phyloP scores from a whole-genome alignment of 2,329 filamentous ascomycete genomes.

The Colletotrichum sp. region DNA sequence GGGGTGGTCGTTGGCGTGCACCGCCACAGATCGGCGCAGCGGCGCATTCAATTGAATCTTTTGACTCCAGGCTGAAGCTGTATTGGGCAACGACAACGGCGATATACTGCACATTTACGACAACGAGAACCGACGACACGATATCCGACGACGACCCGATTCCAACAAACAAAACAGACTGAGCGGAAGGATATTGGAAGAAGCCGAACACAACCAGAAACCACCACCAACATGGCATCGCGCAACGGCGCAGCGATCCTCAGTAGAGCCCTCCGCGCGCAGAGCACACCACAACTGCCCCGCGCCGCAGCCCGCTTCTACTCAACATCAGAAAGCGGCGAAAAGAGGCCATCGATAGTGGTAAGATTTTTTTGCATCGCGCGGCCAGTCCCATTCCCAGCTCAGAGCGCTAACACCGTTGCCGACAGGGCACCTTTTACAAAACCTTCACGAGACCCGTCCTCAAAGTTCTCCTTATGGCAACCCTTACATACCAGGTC shows the following conservation, averaged over 20 bases:
- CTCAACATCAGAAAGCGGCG: not conserved
- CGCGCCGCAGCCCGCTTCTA: not conserved
- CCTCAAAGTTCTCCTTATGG: conserved; percentile 75
- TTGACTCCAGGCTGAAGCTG: not conserved
- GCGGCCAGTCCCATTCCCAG: not conserved
- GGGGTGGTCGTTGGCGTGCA: conserved; percentile 4
- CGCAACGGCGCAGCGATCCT: not conserved
- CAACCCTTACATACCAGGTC: conserved; percentile 81
- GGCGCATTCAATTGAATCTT: not conserved
- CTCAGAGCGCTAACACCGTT: not conserved
- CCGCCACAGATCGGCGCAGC: conserved; percentile 18
- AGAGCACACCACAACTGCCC: not conserved
- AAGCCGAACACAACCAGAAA: not conserved
- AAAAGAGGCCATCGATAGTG: conserved; percentile 17
- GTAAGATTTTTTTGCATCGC: not conserved
- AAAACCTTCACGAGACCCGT: conserved; percentile 76
- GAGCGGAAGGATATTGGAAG: not conserved
- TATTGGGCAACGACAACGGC: not conserved
- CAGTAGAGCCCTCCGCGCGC: conserved; percentile 1
- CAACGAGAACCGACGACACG: not conserved
- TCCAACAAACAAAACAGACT: not conserved
- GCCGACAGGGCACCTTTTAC: conserved; percentile 69
- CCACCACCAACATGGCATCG: conserved; percentile 1
- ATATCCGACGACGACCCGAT: not conserved
- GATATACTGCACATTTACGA: not conserved